These are phyloP conservation scores for Pestalotiopsis sp. DNA, from an alignment of 2,329 filamentous ascomycete species.

Conservation along the genomic window DNA sequence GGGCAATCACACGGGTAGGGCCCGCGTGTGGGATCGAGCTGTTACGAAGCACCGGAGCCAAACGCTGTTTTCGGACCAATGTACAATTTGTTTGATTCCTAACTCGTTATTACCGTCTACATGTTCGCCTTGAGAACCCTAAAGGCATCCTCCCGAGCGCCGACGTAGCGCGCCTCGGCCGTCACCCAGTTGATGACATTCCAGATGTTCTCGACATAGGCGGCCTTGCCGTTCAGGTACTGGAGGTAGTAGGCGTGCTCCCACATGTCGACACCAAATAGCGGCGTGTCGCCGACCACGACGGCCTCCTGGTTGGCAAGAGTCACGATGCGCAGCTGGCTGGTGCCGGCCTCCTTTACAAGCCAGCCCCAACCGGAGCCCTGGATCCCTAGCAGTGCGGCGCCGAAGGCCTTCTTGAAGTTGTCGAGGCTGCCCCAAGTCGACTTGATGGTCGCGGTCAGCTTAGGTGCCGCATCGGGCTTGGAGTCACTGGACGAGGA, in stretches of 20 bases:
- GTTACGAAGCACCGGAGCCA: no score
- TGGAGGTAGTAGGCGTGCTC: slow-evolving; percentile 91
- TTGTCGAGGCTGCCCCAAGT: slow-evolving; percentile 68
- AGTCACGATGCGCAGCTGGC: slow-evolving; percentile 69
- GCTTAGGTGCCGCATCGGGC: slow-evolving; percentile 53
- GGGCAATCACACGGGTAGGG: not conserved
- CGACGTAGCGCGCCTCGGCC: slow-evolving; percentile 60
- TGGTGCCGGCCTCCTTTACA: slow-evolving; percentile 61
- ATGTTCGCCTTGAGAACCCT: slow-evolving; percentile 29
- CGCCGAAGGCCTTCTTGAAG: slow-evolving; percentile 67
- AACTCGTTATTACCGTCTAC: slow-evolving; percentile 12
- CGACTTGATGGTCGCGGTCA: slow-evolving; percentile 60
- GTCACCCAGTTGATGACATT: slow-evolving; percentile 77
- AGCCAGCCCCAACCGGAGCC: slow-evolving; percentile 91
- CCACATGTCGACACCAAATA: slow-evolving; percentile 88
- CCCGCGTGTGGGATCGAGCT: no score
- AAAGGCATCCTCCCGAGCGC: slow-evolving; percentile 29
- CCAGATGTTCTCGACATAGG: slow-evolving; percentile 77
- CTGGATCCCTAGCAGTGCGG: slow-evolving; percentile 69
- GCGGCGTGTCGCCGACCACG: slow-evolving; percentile 59
- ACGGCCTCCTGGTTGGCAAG: slow-evolving; percentile 88
- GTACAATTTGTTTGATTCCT: not conserved
- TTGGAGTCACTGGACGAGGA: slow-evolving; percentile 57
- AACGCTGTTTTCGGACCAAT: not conserved
- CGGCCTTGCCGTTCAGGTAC: slow-evolving; percentile 75